These are phyloP conservation scores for Rhodamnia rubescens DNA, from an alignment of 345 rosid genomes.

Conservation along the genomic window DNA sequence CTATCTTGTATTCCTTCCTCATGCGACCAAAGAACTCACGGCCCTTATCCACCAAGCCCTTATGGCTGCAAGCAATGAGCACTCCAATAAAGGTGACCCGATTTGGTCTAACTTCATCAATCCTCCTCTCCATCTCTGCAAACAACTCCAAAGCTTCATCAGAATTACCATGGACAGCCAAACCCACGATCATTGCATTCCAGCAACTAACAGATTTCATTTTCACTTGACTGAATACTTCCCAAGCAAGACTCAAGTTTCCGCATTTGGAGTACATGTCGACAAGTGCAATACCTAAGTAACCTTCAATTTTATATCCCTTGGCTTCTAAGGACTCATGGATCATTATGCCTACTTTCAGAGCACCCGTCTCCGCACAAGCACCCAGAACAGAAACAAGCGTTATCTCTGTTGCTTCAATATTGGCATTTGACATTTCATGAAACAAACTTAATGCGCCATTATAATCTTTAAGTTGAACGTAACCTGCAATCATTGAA, in stretches of 20 bases:
- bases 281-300: slow-evolving; percentile 19
- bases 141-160: slow-evolving; percentile 21
- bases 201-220: slow-evolving; percentile 26
- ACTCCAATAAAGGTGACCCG: slow-evolving; percentile 30
- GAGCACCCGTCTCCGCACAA: slow-evolving; percentile 20
- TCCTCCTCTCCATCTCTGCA: slow-evolving; percentile 3
- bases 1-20: slow-evolving; percentile 7
- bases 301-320: slow-evolving; percentile 5
- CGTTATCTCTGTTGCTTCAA: slow-evolving; percentile 19
- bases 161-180: slow-evolving; percentile 28
- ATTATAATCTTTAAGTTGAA: slow-evolving; percentile 5
- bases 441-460: slow-evolving; percentile 12
- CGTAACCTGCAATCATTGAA: slow-evolving; percentile 22
- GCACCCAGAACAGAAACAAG: slow-evolving; percentile 18
- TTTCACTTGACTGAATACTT: slow-evolving; percentile 9
- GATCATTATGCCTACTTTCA: slow-evolving; percentile 12
- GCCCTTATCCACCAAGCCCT: slow-evolving; percentile 30
- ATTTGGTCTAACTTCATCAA: slow-evolving; percentile 8
- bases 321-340: slow-evolving; percentile 8
- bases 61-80: slow-evolving; percentile 32
- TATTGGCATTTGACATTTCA: slow-evolving; percentile 13
- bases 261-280: slow-evolving; percentile 35
- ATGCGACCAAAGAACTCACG: slow-evolving; percentile 13
- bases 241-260: slow-evolving; percentile 9
- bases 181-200: slow-evolving; percentile 27